Conservation (phyloP, 352 stramenopile species). For the Phytophthora nicotianae region DNA sequence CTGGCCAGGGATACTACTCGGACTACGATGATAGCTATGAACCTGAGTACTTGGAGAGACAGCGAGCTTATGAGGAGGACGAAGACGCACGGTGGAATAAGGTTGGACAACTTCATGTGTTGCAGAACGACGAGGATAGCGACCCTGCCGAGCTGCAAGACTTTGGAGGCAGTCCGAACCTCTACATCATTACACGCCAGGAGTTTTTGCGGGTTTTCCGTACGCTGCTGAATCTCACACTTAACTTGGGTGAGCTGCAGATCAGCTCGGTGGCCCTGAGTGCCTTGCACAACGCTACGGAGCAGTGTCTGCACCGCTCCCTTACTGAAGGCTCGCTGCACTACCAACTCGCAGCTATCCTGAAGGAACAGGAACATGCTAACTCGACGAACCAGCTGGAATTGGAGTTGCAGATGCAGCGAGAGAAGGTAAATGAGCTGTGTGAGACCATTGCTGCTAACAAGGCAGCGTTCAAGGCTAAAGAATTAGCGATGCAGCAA, state of each 20-base stretch:
- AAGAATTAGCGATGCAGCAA: constrained; percentile 72
- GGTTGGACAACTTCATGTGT: constrained; percentile 39
- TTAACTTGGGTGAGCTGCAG: constrained; percentile 43
- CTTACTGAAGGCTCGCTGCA: constrained; percentile 65
- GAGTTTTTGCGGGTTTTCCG: constrained; percentile 64
- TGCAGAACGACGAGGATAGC: constrained; percentile 33
- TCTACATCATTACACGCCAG: constrained; percentile 76
- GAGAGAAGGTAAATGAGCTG: constrained; percentile 65
- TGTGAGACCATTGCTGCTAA: constrained; percentile 62
- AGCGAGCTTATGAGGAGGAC: constrained; percentile 36
- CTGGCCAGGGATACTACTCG: constrained; percentile 77
- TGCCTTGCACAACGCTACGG: constrained; percentile 74
- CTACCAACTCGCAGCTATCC: constrained; percentile 54
- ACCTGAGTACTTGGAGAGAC: constrained; percentile 23
- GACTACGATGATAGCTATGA: constrained; percentile 63
- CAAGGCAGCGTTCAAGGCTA: constrained; percentile 60
- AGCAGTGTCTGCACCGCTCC: constrained; percentile 70
- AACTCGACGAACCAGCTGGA: constrained; percentile 42
- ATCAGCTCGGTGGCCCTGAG: constrained; percentile 78
- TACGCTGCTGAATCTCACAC: constrained; percentile 34
- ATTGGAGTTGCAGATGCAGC: constrained; percentile 49
- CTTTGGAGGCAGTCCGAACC: constrained; percentile 36
- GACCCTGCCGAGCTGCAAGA: constrained; percentile 30
- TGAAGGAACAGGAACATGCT: constrained; percentile 53
- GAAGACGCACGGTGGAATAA: constrained; percentile 66